Conservation (phyloP, 163 green algal species). For the Scenedesmus sp. region DNA sequence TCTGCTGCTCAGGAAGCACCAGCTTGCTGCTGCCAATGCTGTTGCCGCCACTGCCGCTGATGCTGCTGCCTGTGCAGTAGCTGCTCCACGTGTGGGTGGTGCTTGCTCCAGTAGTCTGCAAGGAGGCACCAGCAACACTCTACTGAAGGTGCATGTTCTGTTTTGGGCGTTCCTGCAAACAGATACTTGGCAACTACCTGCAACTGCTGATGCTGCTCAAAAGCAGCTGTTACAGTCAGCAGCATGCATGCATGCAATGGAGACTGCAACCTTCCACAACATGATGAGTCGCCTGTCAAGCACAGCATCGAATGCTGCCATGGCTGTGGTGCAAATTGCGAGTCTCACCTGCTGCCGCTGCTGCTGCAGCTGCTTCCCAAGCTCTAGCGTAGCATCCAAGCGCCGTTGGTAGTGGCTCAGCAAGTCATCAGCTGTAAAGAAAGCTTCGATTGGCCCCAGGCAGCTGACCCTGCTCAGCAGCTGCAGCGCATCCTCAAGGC, state of each 20-base stretch:
- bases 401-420: conserved; percentile 25
- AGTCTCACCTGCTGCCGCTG: neutral
- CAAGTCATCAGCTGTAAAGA: conserved; percentile 48
- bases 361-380: conserved; percentile 3
- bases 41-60: neutral
- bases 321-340: neutral
- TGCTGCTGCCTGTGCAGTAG: conserved; percentile 10
- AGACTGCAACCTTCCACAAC: neutral
- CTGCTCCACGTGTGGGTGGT: neutral
- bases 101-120: neutral
- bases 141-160: neutral
- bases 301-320: neutral
- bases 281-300: neutral
- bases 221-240: neutral
- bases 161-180: neutral
- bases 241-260: neutral
- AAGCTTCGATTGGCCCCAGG: conserved; percentile 29
- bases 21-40: neutral
- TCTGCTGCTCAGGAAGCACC: neutral
- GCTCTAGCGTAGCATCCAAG: neutral
- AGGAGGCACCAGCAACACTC: neutral
- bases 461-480: conserved; percentile 28
- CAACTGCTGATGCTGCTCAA: neutral
- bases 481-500: conserved; percentile 32
- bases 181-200: neutral